Conservation (phyloP, 164 flowering plant species). For the Macadamia tetraphylla region DNA sequence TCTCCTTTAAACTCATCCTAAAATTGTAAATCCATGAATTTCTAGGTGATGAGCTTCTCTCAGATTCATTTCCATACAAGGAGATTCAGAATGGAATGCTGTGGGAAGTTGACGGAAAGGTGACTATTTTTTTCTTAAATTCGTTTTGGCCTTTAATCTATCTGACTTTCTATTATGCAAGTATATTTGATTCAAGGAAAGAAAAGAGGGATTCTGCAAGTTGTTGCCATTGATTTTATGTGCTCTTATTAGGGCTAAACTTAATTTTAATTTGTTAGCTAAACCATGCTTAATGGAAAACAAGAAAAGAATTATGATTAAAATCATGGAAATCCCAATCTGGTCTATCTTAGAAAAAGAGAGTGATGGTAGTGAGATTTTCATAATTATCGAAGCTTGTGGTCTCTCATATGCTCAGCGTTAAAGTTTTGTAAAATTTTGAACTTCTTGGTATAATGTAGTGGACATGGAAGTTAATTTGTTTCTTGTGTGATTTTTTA, state of each 20-base stretch:
- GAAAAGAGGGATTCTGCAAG: too few species aligned
- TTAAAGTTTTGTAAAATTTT: background rate
- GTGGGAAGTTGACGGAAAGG: constrained; percentile 88
- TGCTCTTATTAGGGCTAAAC: too few species aligned
- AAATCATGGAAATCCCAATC: too few species aligned
- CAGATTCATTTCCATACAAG: constrained; percentile 66
- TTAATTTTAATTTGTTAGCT: too few species aligned
- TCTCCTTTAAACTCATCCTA: too few species aligned
- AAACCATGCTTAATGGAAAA: too few species aligned
- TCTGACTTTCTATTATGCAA: too few species aligned
- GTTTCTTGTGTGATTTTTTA: constrained; percentile 15
- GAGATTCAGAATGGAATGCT: constrained; percentile 60
- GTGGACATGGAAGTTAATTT: background rate
- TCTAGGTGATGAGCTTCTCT: constrained; percentile 75
- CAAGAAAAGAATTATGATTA: too few species aligned
- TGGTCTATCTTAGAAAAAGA: too few species aligned
- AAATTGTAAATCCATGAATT: constrained; percentile 2
- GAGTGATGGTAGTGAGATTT: too few species aligned
- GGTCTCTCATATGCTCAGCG: background rate
- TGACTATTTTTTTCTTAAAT: constrained; percentile 12
- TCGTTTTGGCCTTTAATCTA: background rate
- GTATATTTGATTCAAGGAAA: too few species aligned
- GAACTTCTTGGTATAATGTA: background rate
- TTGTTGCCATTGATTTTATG: too few species aligned
- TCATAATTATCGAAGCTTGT: background rate